phyloP scores from a whole-genome alignment of 202 grass and related monocot genomes.

The Elaeis oleifera region DNA sequence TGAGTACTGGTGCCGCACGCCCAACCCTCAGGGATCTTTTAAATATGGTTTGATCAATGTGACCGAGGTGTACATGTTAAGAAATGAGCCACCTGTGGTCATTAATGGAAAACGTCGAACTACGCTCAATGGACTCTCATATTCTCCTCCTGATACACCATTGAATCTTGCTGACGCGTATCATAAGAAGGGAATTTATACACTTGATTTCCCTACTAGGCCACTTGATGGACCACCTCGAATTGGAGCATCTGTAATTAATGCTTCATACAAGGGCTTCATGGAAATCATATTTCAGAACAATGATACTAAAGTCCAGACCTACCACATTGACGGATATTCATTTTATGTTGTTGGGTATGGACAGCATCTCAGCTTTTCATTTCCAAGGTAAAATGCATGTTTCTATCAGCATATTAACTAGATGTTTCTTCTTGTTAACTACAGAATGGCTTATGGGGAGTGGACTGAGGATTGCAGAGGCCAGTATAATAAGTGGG shows the following conservation, averaged over 20 bases:
- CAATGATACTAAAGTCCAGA: conserved; percentile 85
- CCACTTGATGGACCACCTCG: conserved; percentile 48
- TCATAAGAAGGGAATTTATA: conserved; percentile 54
- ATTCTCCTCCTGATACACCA: conserved; percentile 63
- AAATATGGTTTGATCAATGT: conserved; percentile 89
- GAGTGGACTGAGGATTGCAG: conserved; percentile 89
- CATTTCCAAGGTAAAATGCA: not conserved
- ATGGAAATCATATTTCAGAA: conserved; percentile 99
- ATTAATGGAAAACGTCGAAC: conserved; percentile 64
- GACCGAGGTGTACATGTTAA: conserved; percentile 79
- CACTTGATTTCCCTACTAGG: conserved; percentile 76
- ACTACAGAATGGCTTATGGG: conserved; percentile 89
- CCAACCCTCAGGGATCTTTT: conserved; percentile 96
- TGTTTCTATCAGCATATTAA: conserved; percentile 1
- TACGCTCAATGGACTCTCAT: conserved; percentile 75
- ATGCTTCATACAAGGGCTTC: conserved; percentile 84
- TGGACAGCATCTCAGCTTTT: conserved; percentile 12
- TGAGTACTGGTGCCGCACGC: conserved; percentile 76
- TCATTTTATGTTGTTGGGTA: conserved; percentile 92
- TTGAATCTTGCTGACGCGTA: conserved; percentile 70
- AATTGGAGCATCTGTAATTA: conserved; percentile 59
- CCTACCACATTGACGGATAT: conserved; percentile 92
- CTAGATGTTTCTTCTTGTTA: conserved; percentile 11
- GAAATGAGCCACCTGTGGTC: conserved; percentile 61
- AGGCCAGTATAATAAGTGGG: conserved; percentile 93